Conservation (phyloP, 495 filamentous ascomycete species). For the Extremus antarcticus region DNA sequence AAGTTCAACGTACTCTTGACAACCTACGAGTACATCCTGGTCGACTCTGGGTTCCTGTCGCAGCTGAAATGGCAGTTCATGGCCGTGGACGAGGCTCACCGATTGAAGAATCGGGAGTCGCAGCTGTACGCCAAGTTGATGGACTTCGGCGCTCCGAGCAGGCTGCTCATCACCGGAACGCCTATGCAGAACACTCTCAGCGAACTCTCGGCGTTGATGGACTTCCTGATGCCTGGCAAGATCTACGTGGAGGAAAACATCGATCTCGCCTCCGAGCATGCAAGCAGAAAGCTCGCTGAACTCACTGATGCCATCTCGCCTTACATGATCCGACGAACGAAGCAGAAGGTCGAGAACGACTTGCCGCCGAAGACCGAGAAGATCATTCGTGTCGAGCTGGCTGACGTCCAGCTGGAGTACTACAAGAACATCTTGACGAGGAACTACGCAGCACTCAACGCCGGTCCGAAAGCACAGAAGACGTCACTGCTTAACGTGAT, state of each 20-base stretch:
- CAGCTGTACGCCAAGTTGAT: constrained; percentile 77
- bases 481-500: constrained; percentile 96
- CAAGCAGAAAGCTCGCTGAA: constrained; percentile 57
- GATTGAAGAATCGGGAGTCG: constrained; percentile 90
- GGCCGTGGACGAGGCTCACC: constrained; percentile 92
- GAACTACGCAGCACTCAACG: constrained; percentile 90
- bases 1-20: constrained; percentile 95
- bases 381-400: constrained; percentile 93
- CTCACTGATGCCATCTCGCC: constrained; percentile 68
- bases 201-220: constrained; percentile 81
- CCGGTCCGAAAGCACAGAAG: constrained; percentile 77
- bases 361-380: constrained; percentile 95
- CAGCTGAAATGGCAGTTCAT: constrained; percentile 95
- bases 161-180: constrained; percentile 90
- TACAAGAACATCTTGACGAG: constrained; percentile 97
- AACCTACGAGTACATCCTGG: constrained; percentile 87
- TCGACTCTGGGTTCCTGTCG: constrained; percentile 64
- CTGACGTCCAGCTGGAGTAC: constrained; percentile 91
- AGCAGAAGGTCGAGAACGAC: constrained; percentile 92
- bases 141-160: constrained; percentile 72
- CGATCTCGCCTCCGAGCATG: constrained; percentile 60
- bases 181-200: constrained; percentile 94
- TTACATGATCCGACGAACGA: constrained; percentile 92
- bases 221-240: constrained; percentile 87
- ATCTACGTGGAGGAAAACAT: constrained; percentile 81